Percentiles rank a stretch among this genome's conserved stretches.
phyloP scores from a whole-genome alignment of 352 stramenopile species.

The Phytopythium montanum region DNA sequence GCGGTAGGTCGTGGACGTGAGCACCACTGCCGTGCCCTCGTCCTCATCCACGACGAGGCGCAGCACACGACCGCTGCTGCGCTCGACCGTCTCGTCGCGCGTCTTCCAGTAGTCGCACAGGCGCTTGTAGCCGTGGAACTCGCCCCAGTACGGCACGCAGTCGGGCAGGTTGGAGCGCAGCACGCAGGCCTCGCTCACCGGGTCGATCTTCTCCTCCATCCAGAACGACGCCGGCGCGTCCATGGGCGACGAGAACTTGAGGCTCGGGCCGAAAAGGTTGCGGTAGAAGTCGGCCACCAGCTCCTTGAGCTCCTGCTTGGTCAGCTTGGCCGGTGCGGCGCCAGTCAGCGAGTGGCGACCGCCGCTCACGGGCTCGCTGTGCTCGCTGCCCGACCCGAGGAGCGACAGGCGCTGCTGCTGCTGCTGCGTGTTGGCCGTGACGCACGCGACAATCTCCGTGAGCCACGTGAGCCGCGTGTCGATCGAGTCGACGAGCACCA shows the following conservation, averaged over 20 bases:
- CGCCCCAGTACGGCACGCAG: conserved; percentile 84
- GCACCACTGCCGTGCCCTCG: conserved; percentile 83
- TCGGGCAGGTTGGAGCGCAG: conserved; percentile 84
- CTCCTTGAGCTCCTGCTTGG: conserved; percentile 71
- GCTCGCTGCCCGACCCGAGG: conserved; percentile 26
- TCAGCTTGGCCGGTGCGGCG: conserved; percentile 38
- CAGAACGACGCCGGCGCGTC: conserved; percentile 76
- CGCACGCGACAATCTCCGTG: conserved; percentile 69
- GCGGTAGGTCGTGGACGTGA: conserved; percentile 85
- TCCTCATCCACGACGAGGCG: conserved; percentile 83
- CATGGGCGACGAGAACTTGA: conserved; percentile 78
- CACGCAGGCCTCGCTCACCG: conserved; percentile 62
- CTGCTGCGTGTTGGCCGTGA: conserved; percentile 30
- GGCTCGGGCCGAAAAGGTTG: conserved; percentile 68
- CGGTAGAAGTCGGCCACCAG: conserved; percentile 77
- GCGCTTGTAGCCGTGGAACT: conserved; percentile 87
- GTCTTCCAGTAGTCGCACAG: conserved; percentile 88
- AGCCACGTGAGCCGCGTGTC: conserved; percentile 79
- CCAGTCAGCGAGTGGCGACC: conserved; percentile 14
- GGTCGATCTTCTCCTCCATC: conserved; percentile 84
- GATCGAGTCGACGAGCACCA: conserved; percentile 84
- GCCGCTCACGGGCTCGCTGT: conserved; percentile 6
- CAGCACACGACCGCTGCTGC: conserved; percentile 74
- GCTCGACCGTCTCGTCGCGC: conserved; percentile 82
- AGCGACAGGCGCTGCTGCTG: conserved; percentile 57